Base-by-base conservation (phyloP, 257 asterid genomes). In the Capsicum pubescens region DNA sequence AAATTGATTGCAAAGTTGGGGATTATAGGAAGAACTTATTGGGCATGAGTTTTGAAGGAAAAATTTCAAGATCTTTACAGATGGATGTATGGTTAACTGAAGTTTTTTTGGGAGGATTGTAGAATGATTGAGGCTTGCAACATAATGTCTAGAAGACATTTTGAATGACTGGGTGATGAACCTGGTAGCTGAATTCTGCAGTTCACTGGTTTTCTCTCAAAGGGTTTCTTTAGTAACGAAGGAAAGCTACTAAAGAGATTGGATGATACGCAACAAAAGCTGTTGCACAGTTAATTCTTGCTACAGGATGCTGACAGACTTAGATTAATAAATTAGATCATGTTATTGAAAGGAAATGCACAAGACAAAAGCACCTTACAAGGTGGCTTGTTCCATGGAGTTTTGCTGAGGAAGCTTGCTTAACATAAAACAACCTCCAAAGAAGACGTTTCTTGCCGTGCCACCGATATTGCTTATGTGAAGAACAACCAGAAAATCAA, bases 21-120 rank as follows among this genome's bases (percentile, higher is more conserved):
- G 77, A 68, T 69, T 15, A 26, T 69, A 42, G 78, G 79, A 71
- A 44, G 36, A 2, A 44, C 79, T 42, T 71, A 71, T n/a, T 46
- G 35, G 35, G 58, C 39, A 46, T 71, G 9, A 46, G 58, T 17
- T 71, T 71, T n/a, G 79, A 46, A 46, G 39, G 26, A 46, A 46
- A 36, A 48, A n/a, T n/a, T 71, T 71, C 79, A n/a, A 42, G 58
- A 71, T 71, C 36, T 16, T n/a, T n/a, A 44, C 79, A 71, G 36
- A 71, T 71, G 4, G 36, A 4, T 39, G 58, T 44, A 5, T n/a
- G 1, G 58, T 10, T n/a, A 46, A n/a, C 39, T 46, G 79, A 36
- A 68, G 52, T 7, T 39, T 39, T 15, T 36, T 3, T 36, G 3
- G 74, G 76, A 67, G 8, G 54, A 68, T 3, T 8, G 54, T 36